phyloP scores from a whole-genome alignment of 768 basidiomycete genomes.

The Scleroderma citrinum region DNA sequence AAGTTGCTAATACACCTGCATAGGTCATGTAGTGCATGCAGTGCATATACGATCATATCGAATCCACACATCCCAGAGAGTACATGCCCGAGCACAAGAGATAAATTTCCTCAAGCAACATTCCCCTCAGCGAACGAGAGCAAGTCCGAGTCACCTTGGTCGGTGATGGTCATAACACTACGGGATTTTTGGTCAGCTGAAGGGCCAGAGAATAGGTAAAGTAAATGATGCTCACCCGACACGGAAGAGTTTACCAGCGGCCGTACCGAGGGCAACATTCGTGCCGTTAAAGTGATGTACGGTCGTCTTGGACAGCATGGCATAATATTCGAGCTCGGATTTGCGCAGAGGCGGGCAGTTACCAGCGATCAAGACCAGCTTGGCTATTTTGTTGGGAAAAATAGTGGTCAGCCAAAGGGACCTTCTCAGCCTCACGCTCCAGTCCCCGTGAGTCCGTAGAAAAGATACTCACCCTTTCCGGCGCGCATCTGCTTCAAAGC shows the following conservation, averaged over 20 bases:
- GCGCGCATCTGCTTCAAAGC: conserved; percentile 97
- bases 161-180: conserved; percentile 57
- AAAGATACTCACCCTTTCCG: conserved; percentile 79
- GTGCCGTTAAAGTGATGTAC: conserved; percentile 98
- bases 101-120: conserved; percentile 53
- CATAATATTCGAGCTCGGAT: conserved; percentile 99
- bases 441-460: conserved; percentile 71
- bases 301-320: conserved; percentile 98
- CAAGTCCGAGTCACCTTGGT: conserved; percentile 95
- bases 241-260: conserved; percentile 98
- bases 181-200: conserved; percentile 2
- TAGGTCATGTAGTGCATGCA: conserved; percentile 3
- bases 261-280: conserved; percentile 97
- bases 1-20: conserved; percentile 1
- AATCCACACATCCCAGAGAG: neutral
- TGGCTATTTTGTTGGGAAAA: conserved; percentile 53
- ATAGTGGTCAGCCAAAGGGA: conserved; percentile 68
- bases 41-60: neutral
- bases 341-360: conserved; percentile 99
- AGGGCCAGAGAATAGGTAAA: neutral
- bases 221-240: conserved; percentile 61
- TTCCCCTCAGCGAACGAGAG: conserved; percentile 78
- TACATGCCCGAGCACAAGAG: too few relatives aligned
- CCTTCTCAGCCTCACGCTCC: conserved; percentile 99
- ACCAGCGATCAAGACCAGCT: conserved; percentile 96